These are phyloP conservation scores for Hibiscus syriacus DNA, from an alignment of 345 rosid species.

Conservation along the genomic window DNA sequence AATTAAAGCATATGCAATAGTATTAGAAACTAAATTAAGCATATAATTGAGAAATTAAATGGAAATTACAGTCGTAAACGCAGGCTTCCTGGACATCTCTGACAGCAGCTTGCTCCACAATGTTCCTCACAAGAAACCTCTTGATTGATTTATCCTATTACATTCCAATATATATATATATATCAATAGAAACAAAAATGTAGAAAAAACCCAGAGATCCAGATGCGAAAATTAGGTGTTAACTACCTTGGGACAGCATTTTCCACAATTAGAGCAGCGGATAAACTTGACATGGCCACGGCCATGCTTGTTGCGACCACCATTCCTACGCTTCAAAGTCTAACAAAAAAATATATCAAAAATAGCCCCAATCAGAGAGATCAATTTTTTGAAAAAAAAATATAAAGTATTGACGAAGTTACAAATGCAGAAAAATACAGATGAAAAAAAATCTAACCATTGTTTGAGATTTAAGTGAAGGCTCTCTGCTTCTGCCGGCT, in stretches of 20 bases:
- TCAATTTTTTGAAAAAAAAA: not conserved
- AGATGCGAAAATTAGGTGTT: not conserved
- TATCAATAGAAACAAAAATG: not conserved
- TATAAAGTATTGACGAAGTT: not conserved
- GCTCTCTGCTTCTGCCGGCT: slow-evolving; percentile 4
- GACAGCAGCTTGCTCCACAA: slow-evolving; percentile 89
- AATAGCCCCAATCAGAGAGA: not conserved
- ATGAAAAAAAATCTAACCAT: slow-evolving; percentile 5
- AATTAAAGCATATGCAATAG: not conserved
- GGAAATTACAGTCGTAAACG: slow-evolving; percentile 52
- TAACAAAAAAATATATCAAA: slow-evolving; percentile 24
- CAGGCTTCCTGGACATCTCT: slow-evolving; percentile 92
- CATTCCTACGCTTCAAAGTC: slow-evolving; percentile 97
- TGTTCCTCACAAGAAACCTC: slow-evolving; percentile 89
- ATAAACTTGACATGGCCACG: slow-evolving; percentile 87
- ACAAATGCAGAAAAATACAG: not conserved
- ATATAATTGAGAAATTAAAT: not conserved
- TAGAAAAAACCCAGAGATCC: not conserved
- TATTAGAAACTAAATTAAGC: not conserved
- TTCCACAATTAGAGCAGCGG: slow-evolving; percentile 95
- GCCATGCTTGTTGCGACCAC: slow-evolving; percentile 97
- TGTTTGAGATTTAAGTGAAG: not conserved
- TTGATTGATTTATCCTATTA: slow-evolving; percentile 73
- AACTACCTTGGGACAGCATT: slow-evolving; percentile 83
- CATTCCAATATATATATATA: too few species aligned